Percentiles rank a stretch among this genome's conserved stretches.
Evolutionary conservation across 192 early-diverging fungal species (phyloP).

Genomic region (Backusella liffmaniae): DNA sequence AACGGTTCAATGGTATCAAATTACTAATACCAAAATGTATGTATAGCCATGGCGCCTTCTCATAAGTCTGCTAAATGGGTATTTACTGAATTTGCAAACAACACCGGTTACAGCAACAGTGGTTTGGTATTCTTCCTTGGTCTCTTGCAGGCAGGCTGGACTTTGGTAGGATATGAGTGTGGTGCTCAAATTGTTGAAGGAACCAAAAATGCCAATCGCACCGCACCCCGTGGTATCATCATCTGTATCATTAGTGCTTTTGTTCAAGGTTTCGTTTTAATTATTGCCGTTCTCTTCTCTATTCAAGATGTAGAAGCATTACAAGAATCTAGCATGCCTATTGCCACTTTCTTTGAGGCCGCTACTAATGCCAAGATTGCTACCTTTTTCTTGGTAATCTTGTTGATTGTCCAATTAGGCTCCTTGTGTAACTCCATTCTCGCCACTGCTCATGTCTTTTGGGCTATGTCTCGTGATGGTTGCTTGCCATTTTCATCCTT

Average conservation of each 20-base stretch:
- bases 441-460: conserved; percentile 46
- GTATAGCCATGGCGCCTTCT: conserved; percentile 37
- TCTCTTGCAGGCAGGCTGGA: conserved; percentile 49
- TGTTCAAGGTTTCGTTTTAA: conserved; percentile 40
- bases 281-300: conserved; percentile 41
- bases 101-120: conserved; percentile 43
- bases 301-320: conserved; percentile 46
- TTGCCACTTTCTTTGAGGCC: conserved; percentile 39
- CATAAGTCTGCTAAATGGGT: conserved; percentile 42
- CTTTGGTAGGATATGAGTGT: conserved; percentile 41
- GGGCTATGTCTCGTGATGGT: conserved; percentile 50
- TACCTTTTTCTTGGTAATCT: conserved; percentile 38
- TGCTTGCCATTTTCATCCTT: conserved; percentile 44
- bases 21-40: background rate
- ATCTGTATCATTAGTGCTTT: conserved; percentile 41
- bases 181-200: conserved; percentile 49
- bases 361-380: conserved; percentile 33
- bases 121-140: conserved; percentile 47
- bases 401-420: conserved; percentile 43
- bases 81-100: conserved; percentile 46
- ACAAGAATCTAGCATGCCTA: conserved; percentile 26
- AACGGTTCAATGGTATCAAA: background rate
- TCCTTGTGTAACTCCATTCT: conserved; percentile 40
- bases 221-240: conserved; percentile 45
- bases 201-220: conserved; percentile 45